Base-by-base conservation (phyloP, 2,329 filamentous ascomycete genomes). In the Periconia macrospinosa region DNA sequence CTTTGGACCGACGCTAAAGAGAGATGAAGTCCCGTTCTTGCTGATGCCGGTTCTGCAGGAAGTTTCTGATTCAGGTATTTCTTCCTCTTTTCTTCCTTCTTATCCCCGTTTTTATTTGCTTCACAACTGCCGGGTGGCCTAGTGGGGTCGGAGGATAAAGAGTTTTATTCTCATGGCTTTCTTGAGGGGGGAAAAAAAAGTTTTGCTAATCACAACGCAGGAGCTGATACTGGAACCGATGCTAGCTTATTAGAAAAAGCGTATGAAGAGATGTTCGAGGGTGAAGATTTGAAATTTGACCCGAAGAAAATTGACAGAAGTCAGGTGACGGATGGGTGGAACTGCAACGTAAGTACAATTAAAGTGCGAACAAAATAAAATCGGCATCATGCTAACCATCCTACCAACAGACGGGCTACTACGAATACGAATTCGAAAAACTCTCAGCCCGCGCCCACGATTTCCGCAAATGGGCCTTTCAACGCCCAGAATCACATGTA, bases 41-140 rank as follows among this genome's bases (percentile, higher is more conserved):
- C 75, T 88, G 23, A 76, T 94, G 13, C 90, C 91, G 0, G 85
- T 89, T 57, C 76, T 91, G 5, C 92, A 96, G 74, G 92, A 96
- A 74, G 86, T 90, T 0, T 88, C 85, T 5, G 81, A 86, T 49
- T 77, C 87, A 30, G 33, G 33, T 37, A n/a, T 6, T 13, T 37
- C 15, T 37, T n/a, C 11, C 5, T n/a, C 15, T 37, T n/a, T 14
- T 37, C 3, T 37, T 37, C 11, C 5, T n/a, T 6, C 15, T n/a
- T 37, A 13, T 6, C 33, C 5, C 23, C 23, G 23, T 27, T 8
- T 8, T 27, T 27, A 5, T 27, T 27, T 27, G 23, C 23, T 27
- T 27, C 23, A 27, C 23, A 27, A 27, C 23, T 27, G 8, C 5
- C 23, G 23, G 8, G 23, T 27, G 23, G 8, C 23, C 23, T 27